phyloP scores from a whole-genome alignment of 1,284 basidiomycete genomes.

The Fistulinella cinereoalba region DNA sequence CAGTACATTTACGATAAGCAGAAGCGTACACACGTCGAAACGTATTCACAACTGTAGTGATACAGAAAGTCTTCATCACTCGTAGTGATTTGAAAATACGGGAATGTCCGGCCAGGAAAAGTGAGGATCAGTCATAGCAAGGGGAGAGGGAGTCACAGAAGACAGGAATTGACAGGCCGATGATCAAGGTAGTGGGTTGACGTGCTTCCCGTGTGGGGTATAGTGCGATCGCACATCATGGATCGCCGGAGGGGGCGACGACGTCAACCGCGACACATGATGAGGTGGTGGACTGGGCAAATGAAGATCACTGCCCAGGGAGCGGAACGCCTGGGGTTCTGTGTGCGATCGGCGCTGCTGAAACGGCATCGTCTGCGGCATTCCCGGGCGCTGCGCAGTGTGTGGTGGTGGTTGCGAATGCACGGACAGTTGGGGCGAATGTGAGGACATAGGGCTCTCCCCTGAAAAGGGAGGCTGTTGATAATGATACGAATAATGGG shows the following conservation, averaged over 20 bases:
- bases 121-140: constrained; percentile 29
- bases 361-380: constrained; percentile 31
- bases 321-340: constrained; percentile 32
- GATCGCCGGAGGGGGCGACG: constrained; percentile 33
- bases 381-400: constrained; percentile 24
- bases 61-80: constrained; percentile 32
- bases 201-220: constrained; percentile 38
- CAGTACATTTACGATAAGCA: constrained; percentile 35
- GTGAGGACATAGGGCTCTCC: constrained; percentile 33
- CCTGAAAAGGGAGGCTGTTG: constrained; percentile 33
- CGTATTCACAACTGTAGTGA: constrained; percentile 31
- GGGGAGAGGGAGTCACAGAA: constrained; percentile 15
- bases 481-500: constrained; percentile 39
- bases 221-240: constrained; percentile 37
- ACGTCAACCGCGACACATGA: constrained; percentile 32
- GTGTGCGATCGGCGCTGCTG: constrained; percentile 36
- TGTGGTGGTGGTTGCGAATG: constrained; percentile 33
- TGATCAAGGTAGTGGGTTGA: constrained; percentile 37
- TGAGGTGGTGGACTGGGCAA: constrained; percentile 33
- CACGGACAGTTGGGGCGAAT: constrained; percentile 34
- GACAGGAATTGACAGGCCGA: constrained; percentile 15
- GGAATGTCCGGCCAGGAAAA: constrained; percentile 25
- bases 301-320: constrained; percentile 33
- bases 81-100: constrained; percentile 33
- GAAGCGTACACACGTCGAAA: constrained; percentile 23